These are phyloP conservation scores for Claviceps africana DNA, from an alignment of 2,329 filamentous ascomycete genomes.

Conservation along the genomic window DNA sequence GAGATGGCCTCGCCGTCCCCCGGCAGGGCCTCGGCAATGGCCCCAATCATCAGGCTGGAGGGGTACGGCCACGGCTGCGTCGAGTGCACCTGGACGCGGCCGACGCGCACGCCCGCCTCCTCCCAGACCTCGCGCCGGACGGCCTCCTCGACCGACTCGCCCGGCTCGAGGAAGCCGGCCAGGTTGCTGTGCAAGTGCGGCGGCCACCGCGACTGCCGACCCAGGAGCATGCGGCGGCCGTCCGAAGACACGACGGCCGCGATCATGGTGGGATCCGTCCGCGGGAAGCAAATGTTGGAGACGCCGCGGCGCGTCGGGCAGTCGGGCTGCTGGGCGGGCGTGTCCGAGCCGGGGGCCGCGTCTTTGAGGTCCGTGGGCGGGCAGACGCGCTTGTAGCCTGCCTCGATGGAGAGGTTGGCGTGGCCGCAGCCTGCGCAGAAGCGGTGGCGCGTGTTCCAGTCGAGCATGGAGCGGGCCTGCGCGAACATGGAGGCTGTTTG, in stretches of 20 bases:
- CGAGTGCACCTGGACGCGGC: conserved; percentile 67
- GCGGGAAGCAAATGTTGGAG: conserved; percentile 82
- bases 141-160: conserved; percentile 73
- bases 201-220: conserved; percentile 74
- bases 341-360: conserved; percentile 18
- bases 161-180: conserved; percentile 74
- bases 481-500: conserved; percentile 90
- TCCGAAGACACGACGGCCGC: conserved; percentile 79
- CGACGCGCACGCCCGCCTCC: conserved; percentile 63
- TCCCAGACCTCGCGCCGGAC: conserved; percentile 78
- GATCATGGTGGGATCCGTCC: conserved; percentile 90
- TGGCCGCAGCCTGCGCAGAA: conserved; percentile 86
- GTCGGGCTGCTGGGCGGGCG: conserved; percentile 18
- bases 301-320: conserved; percentile 75
- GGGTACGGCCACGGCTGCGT: conserved; percentile 84
- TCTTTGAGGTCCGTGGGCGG: conserved; percentile 52
- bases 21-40: conserved; percentile 72
- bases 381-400: conserved; percentile 68
- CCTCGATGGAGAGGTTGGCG: conserved; percentile 64
- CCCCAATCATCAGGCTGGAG: conserved; percentile 72
- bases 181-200: conserved; percentile 78
- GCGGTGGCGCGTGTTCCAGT: conserved; percentile 88
- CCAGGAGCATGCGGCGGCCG: conserved; percentile 64
- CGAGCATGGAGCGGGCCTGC: conserved; percentile 72
- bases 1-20: conserved; percentile 60